These are phyloP conservation scores for Stipa capillata DNA, from an alignment of 176 grass and related monocot species.

Conservation along the genomic window DNA sequence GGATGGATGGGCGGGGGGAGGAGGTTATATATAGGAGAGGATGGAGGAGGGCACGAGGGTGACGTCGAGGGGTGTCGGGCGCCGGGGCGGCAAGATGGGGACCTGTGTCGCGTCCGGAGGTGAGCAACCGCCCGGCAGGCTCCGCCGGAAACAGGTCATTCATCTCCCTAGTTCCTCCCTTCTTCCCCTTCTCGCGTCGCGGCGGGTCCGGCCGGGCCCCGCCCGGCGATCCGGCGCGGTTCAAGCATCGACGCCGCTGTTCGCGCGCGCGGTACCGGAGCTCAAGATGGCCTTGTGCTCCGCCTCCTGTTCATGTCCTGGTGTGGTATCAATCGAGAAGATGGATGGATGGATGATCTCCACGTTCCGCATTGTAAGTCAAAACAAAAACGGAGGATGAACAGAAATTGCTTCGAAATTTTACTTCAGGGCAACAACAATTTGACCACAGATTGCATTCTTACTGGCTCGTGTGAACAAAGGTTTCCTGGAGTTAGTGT, in stretches of 20 bases:
- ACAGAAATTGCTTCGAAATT: not conserved
- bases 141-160: too few species aligned
- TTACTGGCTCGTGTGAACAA: not conserved
- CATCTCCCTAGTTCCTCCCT: too few species aligned
- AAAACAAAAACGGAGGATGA: too few species aligned
- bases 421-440: not conserved
- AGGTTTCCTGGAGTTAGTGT: too few species aligned
- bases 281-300: not conserved
- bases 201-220: not conserved
- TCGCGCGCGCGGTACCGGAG: not conserved
- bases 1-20: not conserved
- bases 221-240: slow-evolving; percentile 22
- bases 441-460: not conserved
- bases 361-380: too few species aligned
- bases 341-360: too few species aligned
- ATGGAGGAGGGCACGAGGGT: slow-evolving; percentile 23
- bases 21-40: slow-evolving; percentile 33
- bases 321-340: too few species aligned
- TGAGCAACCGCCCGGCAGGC: slow-evolving; percentile 46
- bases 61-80: slow-evolving; percentile 51
- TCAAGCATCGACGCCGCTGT: not conserved
- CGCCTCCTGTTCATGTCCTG: not conserved
- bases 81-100: slow-evolving; percentile 33
- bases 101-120: slow-evolving; percentile 52
- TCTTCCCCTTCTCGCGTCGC: not conserved